Evolutionary conservation across 208 protist genomes (phyloP).

Genomic region (Novymonas esmeraldas): DNA sequence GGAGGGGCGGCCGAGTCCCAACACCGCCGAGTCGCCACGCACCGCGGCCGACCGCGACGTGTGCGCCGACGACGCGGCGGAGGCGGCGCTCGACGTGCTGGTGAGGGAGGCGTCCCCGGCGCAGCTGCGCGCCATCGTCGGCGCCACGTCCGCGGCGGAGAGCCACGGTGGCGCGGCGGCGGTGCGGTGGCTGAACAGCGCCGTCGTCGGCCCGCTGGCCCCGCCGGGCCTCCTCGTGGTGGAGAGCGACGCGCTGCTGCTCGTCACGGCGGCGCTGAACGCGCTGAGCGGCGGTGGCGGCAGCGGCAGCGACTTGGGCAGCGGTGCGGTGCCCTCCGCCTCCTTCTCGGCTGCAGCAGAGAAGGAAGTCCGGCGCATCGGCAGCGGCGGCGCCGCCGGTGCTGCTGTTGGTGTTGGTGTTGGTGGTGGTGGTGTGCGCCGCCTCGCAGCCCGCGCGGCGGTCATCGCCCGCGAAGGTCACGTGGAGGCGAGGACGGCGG

Average conservation of each 20-base stretch:
- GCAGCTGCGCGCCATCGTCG: constrained; percentile 19
- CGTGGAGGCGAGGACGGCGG: constrained; percentile 13
- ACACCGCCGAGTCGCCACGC: background rate
- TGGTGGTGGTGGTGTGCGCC: no score
- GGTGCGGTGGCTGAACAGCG: background rate
- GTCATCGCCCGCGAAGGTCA: constrained; percentile 26
- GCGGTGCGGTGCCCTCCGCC: background rate
- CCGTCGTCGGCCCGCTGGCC: constrained; percentile 9
- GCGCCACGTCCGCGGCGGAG: background rate
- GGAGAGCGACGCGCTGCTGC: constrained; percentile 20
- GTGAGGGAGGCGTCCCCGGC: constrained; percentile 12
- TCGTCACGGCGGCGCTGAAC: constrained; percentile 25
- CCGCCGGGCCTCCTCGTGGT: constrained; percentile 19
- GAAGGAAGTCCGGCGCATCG: background rate
- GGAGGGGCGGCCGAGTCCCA: background rate
- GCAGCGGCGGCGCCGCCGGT: constrained; percentile 6
- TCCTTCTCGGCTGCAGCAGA: background rate
- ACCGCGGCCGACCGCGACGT: background rate
- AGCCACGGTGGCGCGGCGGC: background rate
- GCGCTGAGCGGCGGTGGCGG: constrained; percentile 3
- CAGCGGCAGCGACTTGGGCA: background rate
- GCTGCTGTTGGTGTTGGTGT: no score
- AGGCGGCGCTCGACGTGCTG: constrained; percentile 19
- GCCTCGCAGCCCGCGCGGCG: constrained; percentile 23
- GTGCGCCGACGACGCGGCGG: constrained; percentile 22